A percentile compares a stretch with the other conserved stretches of the same genome.
phyloP scores from a whole-genome alignment of 1,139 yeast species.

The Geotrichum phurueaensis region DNA sequence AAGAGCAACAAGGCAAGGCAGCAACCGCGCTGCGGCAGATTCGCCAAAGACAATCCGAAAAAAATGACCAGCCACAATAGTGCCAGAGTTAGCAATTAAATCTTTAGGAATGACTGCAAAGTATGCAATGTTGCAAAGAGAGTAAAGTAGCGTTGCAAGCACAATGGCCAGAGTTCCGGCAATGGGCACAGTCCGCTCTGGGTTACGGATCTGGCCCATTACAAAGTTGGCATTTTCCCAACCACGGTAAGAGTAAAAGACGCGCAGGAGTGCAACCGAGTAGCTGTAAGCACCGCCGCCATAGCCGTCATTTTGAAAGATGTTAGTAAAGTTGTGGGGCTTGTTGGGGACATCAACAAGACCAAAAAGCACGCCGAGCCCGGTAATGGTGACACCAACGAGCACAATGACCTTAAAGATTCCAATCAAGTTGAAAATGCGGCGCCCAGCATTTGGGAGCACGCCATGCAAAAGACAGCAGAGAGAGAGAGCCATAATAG shows the following conservation, averaged over 20 bases:
- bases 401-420: slow-evolving; percentile 64
- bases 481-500: slow-evolving; percentile 55
- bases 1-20: slow-evolving; percentile 63
- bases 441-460: slow-evolving; percentile 57
- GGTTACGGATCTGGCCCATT: slow-evolving; percentile 68
- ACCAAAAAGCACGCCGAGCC: slow-evolving; percentile 47
- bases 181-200: slow-evolving; percentile 56
- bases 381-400: slow-evolving; percentile 60
- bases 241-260: slow-evolving; percentile 55
- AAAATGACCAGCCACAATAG: slow-evolving; percentile 68
- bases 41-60: slow-evolving; percentile 66
- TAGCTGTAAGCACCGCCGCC: slow-evolving; percentile 32
- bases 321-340: slow-evolving; percentile 28
- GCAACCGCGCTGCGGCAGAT: slow-evolving; percentile 48
- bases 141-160: slow-evolving; percentile 54
- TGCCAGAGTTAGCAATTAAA: slow-evolving; percentile 57
- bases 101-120: slow-evolving; percentile 71
- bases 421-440: slow-evolving; percentile 61
- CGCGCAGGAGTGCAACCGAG: slow-evolving; percentile 52
- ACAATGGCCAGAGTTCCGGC: slow-evolving; percentile 70
- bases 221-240: slow-evolving; percentile 79
- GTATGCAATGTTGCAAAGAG: slow-evolving; percentile 65
- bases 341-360: slow-evolving; percentile 22
- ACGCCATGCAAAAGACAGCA: slow-evolving; percentile 59
- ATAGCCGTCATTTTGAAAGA: slow-evolving; percentile 31